Base-by-base conservation (phyloP, 148 eudicot genomes). In the Spergularia bocconei region DNA sequence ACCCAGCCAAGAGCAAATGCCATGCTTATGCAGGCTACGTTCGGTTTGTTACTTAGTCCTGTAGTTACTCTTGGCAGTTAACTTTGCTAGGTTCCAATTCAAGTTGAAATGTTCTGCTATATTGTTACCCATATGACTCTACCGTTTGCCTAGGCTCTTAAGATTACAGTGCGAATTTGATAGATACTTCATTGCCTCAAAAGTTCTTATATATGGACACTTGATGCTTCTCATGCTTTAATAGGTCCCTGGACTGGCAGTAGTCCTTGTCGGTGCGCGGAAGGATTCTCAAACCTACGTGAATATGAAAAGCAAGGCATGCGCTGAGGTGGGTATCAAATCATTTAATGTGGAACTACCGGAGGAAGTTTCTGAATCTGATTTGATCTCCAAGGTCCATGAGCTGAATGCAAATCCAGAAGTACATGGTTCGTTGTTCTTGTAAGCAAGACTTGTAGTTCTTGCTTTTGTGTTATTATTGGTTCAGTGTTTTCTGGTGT, bases 281-380 rank as follows among this genome's bases (percentile, higher is more conserved):
- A 96, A 91, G 79, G 99, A 92, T 80, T 96, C 99, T 76, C 93
- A 92, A 80, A 96, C 89, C 81, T 96, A 91, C 83, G 99, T 96
- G 70, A 85, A 48, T 69, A 96, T 91, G 99, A 96, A 96, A 89
- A 89, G 92, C 70, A 96, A 89, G 71, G 96, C 99, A 12, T 96
- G 98, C 82, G 93, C 94, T 60, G 99, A 96, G 84, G 97, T 89
- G 74, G 97, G 99, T 69, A 92, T 96, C 74, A 92, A 84, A 77
- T 92, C 98, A 48, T 78, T 91, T 63, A 82, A 92, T 77, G 57
- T 87, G 36, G 88, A 89, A 77, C 89, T 96, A 3, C 93, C 93
- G 0, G 97, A 92, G 84, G 85, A 89, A 70, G 94, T 92, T 39
- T 79, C 90, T 52, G 87, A 92, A 79, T 73, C 81, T 78, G 98